Percentiles rank a stretch among this genome's conserved stretches.
These are phyloP conservation scores for Antarctomyces pellizariae DNA, from an alignment of 495 filamentous ascomycete genomes.

Conservation along the genomic window DNA sequence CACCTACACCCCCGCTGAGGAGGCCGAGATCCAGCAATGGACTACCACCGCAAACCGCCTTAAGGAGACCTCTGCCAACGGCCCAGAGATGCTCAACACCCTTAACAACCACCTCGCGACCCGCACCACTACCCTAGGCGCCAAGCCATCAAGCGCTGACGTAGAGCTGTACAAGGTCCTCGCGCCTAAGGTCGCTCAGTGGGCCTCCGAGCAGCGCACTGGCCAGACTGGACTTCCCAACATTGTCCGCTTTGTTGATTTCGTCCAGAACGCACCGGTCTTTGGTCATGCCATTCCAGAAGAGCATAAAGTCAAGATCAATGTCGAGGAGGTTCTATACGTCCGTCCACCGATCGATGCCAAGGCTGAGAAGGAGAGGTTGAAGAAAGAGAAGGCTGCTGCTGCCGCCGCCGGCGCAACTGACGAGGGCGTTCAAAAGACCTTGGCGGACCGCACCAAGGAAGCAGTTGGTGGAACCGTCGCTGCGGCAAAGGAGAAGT, in stretches of 20 bases:
- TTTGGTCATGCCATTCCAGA: conserved; percentile 50
- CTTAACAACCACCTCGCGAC: conserved; percentile 73
- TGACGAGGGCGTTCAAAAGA: conserved; percentile 18
- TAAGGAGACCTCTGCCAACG: conserved; percentile 29
- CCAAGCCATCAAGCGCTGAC: conserved; percentile 80
- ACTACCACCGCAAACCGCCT: conserved; percentile 48
- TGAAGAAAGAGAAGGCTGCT: conserved; percentile 67
- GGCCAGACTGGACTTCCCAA: conserved; percentile 78
- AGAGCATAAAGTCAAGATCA: conserved; percentile 57
- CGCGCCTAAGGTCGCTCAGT: conserved; percentile 52
- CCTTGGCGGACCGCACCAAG: conserved; percentile 27
- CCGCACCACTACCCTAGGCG: conserved; percentile 71
- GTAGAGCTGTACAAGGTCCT: conserved; percentile 64
- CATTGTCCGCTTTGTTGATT: conserved; percentile 79
- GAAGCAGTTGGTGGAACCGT: conserved; percentile 12
- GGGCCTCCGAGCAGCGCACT: conserved; percentile 71
- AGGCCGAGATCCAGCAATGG: conserved; percentile 75
- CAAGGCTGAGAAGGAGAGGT: conserved; percentile 72
- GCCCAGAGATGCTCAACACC: conserved; percentile 41
- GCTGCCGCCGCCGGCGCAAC: conserved; percentile 24
- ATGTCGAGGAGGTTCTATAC: conserved; percentile 58
- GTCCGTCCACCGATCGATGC: conserved; percentile 59
- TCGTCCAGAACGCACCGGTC: conserved; percentile 70
- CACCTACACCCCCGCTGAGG: conserved; percentile 51
- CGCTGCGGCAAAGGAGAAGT: conserved; percentile 13